Conservation (phyloP, 148 eudicot species). For the Amaranthus hypochondriacus region DNA sequence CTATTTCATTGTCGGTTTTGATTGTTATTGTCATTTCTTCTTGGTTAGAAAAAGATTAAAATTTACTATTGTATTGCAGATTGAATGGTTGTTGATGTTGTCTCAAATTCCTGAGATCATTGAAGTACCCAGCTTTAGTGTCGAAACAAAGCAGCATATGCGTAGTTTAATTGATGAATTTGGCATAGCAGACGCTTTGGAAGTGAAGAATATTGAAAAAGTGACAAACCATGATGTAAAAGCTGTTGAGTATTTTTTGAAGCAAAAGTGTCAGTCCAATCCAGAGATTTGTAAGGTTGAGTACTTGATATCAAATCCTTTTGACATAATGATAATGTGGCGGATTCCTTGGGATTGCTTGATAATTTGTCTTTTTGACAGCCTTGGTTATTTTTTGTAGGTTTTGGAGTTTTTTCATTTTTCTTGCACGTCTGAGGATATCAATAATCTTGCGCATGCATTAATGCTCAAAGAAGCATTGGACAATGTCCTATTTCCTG, state of each 20-base stretch:
- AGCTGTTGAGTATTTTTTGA: constrained; percentile 90
- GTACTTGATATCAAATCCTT: not conserved
- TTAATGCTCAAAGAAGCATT: constrained; percentile 84
- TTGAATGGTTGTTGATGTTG: constrained; percentile 80
- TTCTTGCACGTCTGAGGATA: constrained; percentile 96
- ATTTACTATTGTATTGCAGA: constrained; percentile 31
- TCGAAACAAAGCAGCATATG: constrained; percentile 51
- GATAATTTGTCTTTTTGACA: not conserved
- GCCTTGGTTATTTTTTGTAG: constrained; percentile 25
- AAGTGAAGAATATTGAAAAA: constrained; percentile 81
- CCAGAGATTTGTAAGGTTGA: constrained; percentile 77
- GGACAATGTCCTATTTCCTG: constrained; percentile 46
- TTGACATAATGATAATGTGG: not conserved
- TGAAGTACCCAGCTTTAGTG: constrained; percentile 78
- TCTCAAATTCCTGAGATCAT: constrained; percentile 64
- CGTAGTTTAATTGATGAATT: constrained; percentile 61
- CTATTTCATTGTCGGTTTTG: not conserved
- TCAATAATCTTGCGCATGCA: constrained; percentile 91
- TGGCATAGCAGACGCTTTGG: constrained; percentile 59
- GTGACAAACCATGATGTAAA: constrained; percentile 96
- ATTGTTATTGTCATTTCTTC: not conserved
- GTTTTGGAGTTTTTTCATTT: constrained; percentile 97
- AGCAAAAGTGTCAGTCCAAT: constrained; percentile 69
- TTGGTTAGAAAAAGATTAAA: not conserved
- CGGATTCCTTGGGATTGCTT: not conserved